Base-by-base conservation (phyloP, 176 grass and related monocot genomes). In the Tuctoria greenei region DNA sequence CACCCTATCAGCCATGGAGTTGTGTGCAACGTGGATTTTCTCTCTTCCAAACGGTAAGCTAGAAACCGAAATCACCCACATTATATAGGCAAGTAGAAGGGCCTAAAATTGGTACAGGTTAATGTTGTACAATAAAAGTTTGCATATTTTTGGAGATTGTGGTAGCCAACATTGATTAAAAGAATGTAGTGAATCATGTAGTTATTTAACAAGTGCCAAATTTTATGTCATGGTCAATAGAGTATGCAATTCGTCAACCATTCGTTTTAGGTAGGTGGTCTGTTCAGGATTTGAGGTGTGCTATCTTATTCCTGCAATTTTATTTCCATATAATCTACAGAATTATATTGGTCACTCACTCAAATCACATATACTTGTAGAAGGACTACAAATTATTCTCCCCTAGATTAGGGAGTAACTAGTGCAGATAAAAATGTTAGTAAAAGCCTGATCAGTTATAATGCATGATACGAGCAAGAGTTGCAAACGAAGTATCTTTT, bases 21-120 rank as follows among this genome's bases (percentile, higher is more conserved):
- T 1, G n/a, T 26, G 14, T 0, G 26, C 10, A 8, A 47, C 45
- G 26, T 4, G 34, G 38, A 31, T 51, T 34, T 21, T 38, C 21
- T 55, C 9, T 28, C 9, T 26, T 65, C 0, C 0, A 7, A 8
- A 26, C 13, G 13, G 12, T 8, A 25, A 17, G n/a, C 14, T 78
- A 10, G 1, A 54, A 78, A 55, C 21, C 13, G 35, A 20, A 11
- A 40, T 21, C 2, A 20, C 5, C 0, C 5, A 0, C 1, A 13
- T 14, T 54, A 66, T 78, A 78, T 78, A 78, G 46, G 45, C 45
- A 66, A 40, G 27, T 41, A 55, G 61, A 76, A 77, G 75, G 11
- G 18, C 1, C n/a, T 41, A 78, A 64, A 66, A 40, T 27, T 51
- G 21, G 75, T 54, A 54, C 0, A 66, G 66, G 4, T 66, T 66